Percentiles rank a stretch among this genome's conserved stretches.
Conservation (phyloP, 768 basidiomycete genomes). For the Daedaleopsis nitida region DNA sequence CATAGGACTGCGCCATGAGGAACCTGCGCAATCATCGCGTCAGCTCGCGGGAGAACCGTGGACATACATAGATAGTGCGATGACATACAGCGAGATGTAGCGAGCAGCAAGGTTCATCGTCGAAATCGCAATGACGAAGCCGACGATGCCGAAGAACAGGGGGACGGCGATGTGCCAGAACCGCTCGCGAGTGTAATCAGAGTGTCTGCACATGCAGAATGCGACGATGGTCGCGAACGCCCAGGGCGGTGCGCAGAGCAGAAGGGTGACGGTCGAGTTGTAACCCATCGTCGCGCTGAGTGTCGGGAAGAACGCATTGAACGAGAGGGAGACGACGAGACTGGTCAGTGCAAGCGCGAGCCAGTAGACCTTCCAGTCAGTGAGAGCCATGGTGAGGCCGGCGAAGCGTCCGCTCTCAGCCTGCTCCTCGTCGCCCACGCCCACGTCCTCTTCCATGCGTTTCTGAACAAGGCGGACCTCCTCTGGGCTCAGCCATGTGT, state of each 20-base stretch:
- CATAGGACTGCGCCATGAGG: slow-evolving; percentile 74
- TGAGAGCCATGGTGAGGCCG: slow-evolving; percentile 61
- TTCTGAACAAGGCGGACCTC: slow-evolving; percentile 58
- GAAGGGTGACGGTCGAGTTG: slow-evolving; percentile 60
- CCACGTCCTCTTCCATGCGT: slow-evolving; percentile 67
- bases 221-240: slow-evolving; percentile 59
- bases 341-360: slow-evolving; percentile 63
- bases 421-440: slow-evolving; percentile 51
- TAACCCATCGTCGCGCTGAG: slow-evolving; percentile 73
- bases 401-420: slow-evolving; percentile 38
- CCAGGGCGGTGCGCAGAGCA: slow-evolving; percentile 83
- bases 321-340: slow-evolving; percentile 65
- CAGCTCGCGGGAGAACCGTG: neutral
- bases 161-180: slow-evolving; percentile 64
- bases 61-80: neutral
- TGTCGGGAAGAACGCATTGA: slow-evolving; percentile 83
- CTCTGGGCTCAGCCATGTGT: slow-evolving; percentile 58
- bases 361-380: slow-evolving; percentile 87
- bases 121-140: slow-evolving; percentile 64
- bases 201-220: slow-evolving; percentile 59
- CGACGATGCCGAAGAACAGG: slow-evolving; percentile 60
- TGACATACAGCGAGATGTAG: slow-evolving; percentile 62
- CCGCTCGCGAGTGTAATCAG: slow-evolving; percentile 71
- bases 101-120: slow-evolving; percentile 64
- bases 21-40: slow-evolving; percentile 48